Evolutionary conservation across 192 early-diverging fungal species (phyloP).

Genomic region (Pilobolus umbonatus): DNA sequence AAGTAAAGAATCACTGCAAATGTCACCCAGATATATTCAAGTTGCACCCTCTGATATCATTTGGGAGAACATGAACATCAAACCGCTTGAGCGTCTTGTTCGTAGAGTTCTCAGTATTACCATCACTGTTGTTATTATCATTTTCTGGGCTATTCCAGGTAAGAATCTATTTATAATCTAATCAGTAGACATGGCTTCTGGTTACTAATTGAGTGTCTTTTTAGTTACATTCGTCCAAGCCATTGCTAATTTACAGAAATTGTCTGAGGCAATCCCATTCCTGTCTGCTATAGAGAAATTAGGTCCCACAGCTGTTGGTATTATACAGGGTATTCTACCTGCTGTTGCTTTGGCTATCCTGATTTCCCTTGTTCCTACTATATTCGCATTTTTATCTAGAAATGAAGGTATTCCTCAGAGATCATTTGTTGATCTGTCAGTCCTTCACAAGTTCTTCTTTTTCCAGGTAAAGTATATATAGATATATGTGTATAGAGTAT

Average conservation of each 20-base stretch:
- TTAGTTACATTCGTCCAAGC: slow-evolving; percentile 53
- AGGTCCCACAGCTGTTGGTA: slow-evolving; percentile 34
- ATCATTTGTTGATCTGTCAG: slow-evolving; percentile 53
- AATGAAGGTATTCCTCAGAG: slow-evolving; percentile 57
- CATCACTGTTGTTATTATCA: slow-evolving; percentile 49
- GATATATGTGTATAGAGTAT: background rate
- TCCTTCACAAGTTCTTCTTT: slow-evolving; percentile 71
- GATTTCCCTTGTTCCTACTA: slow-evolving; percentile 60
- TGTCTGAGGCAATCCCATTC: slow-evolving; percentile 52
- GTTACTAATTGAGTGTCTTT: slow-evolving; percentile 1
- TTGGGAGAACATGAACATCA: slow-evolving; percentile 72
- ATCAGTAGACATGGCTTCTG: background rate
- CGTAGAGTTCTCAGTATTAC: slow-evolving; percentile 50
- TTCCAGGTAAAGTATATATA: slow-evolving; percentile 41
- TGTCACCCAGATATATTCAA: slow-evolving; percentile 60
- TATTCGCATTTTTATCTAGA: slow-evolving; percentile 57
- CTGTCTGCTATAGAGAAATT: slow-evolving; percentile 34
- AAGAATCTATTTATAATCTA: slow-evolving; percentile 10
- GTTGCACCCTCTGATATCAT: slow-evolving; percentile 73
- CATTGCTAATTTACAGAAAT: slow-evolving; percentile 46
- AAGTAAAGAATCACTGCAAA: slow-evolving; percentile 53
- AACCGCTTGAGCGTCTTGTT: slow-evolving; percentile 44
- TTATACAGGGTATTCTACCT: slow-evolving; percentile 76
- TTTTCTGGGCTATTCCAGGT: slow-evolving; percentile 73
- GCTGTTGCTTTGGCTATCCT: slow-evolving; percentile 63